Base-by-base conservation (phyloP, 257 asterid genomes). In the Ballota nigra region DNA sequence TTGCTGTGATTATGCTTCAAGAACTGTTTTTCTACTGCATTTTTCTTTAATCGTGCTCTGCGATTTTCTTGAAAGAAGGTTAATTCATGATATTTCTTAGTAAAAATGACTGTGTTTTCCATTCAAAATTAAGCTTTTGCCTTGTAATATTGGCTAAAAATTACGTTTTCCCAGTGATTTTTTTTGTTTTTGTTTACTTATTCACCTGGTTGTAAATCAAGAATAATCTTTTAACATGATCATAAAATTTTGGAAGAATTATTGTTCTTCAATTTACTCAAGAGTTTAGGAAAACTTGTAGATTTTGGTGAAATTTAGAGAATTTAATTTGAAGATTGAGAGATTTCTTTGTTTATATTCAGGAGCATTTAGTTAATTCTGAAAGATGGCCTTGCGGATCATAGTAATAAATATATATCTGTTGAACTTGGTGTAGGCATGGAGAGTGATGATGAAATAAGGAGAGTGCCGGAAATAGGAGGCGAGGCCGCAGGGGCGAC, bases 391-490 rank as follows among this genome's bases (percentile, higher is more conserved):
- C 36, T 43, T 43, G 0, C n/a, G n/a, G n/a, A n/a, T n/a, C n/a
- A n/a, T n/a, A n/a, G 40, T 3, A 8, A 4, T n/a, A 11, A 16
- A 56, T 6, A 8, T 24, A 61, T 29, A 47, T n/a, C 0, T 60
- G 29, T 64, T 56, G 72, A 36, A 56, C 22, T 56, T 78, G 36
- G 33, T 78, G 73, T 71, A 95, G 97, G 99, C 24, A 80, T 89
- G 89, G 99, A 95, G 86, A 95, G 99, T 75, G 99, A 95, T 79
- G 99, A 95, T 72, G 99, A 95, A 84, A 88, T 92, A 41, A 83
- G 99, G 75, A 86, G 99, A 78, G 99, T 95, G 71, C 99, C 99
- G 57, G 99, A 95, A 87, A 75, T 95, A 24, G 98, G 91, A 26
- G 98, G 87, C 24, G 99, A 87, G 77, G 82, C 74, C 5, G 79